These are phyloP conservation scores for Glomus cerebriforme DNA, from an alignment of 192 early-diverging fungal genomes.

Conservation along the genomic window DNA sequence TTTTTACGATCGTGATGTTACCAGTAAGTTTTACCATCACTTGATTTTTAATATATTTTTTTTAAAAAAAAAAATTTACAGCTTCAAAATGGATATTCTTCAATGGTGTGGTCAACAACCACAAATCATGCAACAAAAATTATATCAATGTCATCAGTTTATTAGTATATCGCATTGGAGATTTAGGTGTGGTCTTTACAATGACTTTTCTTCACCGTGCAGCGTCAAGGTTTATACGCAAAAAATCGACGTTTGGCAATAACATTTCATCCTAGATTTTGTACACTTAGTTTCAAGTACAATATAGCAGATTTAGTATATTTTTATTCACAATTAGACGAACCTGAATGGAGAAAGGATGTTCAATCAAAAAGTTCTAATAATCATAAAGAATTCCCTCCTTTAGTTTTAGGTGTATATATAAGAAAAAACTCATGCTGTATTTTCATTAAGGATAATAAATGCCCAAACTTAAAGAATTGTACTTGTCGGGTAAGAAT, in stretches of 20 bases:
- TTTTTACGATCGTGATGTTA: slow-evolving; percentile 91
- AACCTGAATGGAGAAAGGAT: slow-evolving; percentile 64
- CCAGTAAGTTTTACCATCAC: slow-evolving; percentile 58
- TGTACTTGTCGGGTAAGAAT: slow-evolving; percentile 79
- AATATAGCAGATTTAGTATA: slow-evolving; percentile 73
- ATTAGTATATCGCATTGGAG: neutral
- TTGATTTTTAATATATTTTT: neutral
- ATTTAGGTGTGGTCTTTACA: slow-evolving; percentile 25
- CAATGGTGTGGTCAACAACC: slow-evolving; percentile 90
- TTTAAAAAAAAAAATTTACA: neutral
- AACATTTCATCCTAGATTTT: slow-evolving; percentile 48
- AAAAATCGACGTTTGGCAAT: neutral
- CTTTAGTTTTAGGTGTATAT: slow-evolving; percentile 62
- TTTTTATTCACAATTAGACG: slow-evolving; percentile 59
- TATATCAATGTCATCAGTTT: slow-evolving; percentile 54
- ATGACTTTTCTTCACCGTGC: slow-evolving; percentile 12
- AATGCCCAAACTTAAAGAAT: slow-evolving; percentile 81
- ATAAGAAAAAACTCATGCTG: slow-evolving; percentile 67
- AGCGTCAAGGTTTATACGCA: neutral
- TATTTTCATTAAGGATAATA: slow-evolving; percentile 83
- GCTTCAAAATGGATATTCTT: slow-evolving; percentile 59
- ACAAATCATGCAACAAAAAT: slow-evolving; percentile 64
- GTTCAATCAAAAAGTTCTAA: slow-evolving; percentile 25
- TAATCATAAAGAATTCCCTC: slow-evolving; percentile 45
- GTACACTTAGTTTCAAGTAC: slow-evolving; percentile 65